Conservation (phyloP, 768 basidiomycete genomes). For the Peribolospora baueri region DNA sequence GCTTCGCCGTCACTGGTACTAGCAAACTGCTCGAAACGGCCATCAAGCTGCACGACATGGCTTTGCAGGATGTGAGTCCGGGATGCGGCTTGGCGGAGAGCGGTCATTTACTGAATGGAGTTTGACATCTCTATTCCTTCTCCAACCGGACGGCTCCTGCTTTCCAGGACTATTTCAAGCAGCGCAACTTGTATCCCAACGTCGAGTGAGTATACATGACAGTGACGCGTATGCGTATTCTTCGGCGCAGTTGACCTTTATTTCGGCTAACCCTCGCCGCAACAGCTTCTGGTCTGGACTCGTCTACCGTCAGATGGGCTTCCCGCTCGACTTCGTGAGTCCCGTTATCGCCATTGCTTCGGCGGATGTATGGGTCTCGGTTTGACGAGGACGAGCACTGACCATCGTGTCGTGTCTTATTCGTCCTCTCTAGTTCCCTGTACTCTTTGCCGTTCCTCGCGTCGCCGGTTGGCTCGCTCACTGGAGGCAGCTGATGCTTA, state of each 20-base stretch:
- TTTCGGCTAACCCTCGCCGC: slow-evolving; percentile 1
- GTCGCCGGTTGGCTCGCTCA: slow-evolving; percentile 85
- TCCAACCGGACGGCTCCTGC: too few relatives aligned
- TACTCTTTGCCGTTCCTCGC: slow-evolving; percentile 71
- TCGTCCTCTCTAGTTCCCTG: slow-evolving; percentile 34
- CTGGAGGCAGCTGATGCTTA: slow-evolving; percentile 75
- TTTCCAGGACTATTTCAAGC: slow-evolving; percentile 45
- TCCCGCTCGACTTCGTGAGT: slow-evolving; percentile 51
- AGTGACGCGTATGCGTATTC: slow-evolving; percentile 1
- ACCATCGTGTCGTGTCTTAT: not conserved
- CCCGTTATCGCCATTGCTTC: not conserved
- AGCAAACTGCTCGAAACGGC: slow-evolving; percentile 71
- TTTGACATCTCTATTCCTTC: too few relatives aligned
- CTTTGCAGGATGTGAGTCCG: slow-evolving; percentile 43
- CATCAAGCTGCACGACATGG: slow-evolving; percentile 64
- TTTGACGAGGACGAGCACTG: not conserved
- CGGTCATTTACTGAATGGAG: too few relatives aligned
- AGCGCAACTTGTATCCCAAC: slow-evolving; percentile 59
- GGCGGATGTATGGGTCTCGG: not conserved
- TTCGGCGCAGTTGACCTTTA: not conserved
- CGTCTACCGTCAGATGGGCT: slow-evolving; percentile 64
- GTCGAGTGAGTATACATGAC: slow-evolving; percentile 34
- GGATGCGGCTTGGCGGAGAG: too few relatives aligned
- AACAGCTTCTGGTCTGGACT: slow-evolving; percentile 18
- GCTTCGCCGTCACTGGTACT: slow-evolving; percentile 42